Percentiles rank a stretch among this genome's conserved stretches.
These are phyloP conservation scores for Rhizopogon rudus DNA, from an alignment of 768 basidiomycete species.

Conservation along the genomic window DNA sequence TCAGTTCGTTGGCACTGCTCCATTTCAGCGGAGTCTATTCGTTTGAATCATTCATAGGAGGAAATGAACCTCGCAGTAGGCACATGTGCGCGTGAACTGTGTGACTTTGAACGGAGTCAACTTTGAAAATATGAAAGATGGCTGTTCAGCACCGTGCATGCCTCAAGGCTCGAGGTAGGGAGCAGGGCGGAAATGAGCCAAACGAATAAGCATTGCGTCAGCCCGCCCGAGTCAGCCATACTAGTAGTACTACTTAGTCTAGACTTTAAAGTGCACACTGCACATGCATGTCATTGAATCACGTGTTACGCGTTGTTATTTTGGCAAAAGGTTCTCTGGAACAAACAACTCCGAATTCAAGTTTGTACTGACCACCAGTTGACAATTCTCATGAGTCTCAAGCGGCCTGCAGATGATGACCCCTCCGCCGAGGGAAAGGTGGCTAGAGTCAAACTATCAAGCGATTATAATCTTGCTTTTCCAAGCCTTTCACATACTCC, in stretches of 20 bases:
- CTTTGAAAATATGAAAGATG: background rate
- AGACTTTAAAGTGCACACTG: too few relatives aligned
- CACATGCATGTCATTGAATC: background rate
- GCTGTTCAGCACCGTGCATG: background rate
- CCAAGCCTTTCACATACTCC: conserved; percentile 18
- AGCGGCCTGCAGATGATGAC: conserved; percentile 20
- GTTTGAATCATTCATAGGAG: background rate
- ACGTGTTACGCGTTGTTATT: conserved; percentile 10
- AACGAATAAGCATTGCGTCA: background rate
- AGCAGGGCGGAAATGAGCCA: background rate
- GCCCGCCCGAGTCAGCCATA: too few relatives aligned
- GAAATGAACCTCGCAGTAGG: background rate
- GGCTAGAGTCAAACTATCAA: background rate
- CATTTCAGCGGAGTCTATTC: background rate
- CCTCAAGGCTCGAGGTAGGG: background rate
- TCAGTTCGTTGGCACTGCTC: too few relatives aligned
- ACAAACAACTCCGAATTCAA: conserved; percentile 10
- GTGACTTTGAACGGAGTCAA: background rate
- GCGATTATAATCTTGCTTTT: conserved; percentile 14
- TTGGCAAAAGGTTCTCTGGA: conserved; percentile 18
- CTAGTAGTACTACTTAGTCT: too few relatives aligned
- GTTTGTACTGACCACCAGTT: conserved; percentile 1
- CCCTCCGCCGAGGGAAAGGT: conserved; percentile 6
- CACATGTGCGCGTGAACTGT: background rate
- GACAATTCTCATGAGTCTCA: conserved; percentile 17